Base-by-base conservation (phyloP, 1,284 basidiomycete genomes). In the Cutaneotrichosporon mucoides region DNA sequence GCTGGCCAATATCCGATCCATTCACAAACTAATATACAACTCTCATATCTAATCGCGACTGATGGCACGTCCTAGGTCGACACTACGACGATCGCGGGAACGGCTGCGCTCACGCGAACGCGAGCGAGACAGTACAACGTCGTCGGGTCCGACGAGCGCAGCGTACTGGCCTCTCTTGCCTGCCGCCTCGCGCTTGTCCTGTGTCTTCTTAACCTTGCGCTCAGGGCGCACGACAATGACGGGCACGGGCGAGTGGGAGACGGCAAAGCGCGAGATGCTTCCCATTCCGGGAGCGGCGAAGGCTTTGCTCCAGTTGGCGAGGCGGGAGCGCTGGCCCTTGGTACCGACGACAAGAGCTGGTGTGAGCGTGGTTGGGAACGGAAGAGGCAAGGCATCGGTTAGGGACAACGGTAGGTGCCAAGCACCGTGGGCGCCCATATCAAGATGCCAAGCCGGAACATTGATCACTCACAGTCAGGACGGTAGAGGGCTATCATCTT, bases 401-500 rank as follows among this genome's bases (percentile, higher is more conserved):
- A 12, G 6, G 15, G 15, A 46, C 33, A 34, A 33, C 4, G 36
- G 7, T 8, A 40, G 38, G 12, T 2, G 12, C 38, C 38, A 40
- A 12, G 24, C 24, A 24, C 24, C 24, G 24, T 24, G 24, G 24
- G 24, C 24, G 24, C 24, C 24, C 24, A 24, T 24, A 24, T 24
- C 24, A 24, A 24, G 24, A 24, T 24, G 24, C 24, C 24, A 24
- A 24, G 24, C 24, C 24, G 24, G 24, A 24, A 24, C 24, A 24
- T 24, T 24, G 24, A 24, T 24, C 24, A 70, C 76, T 73, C 53
- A 76, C 76, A 92, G 76, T 99, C 94, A 2, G 95, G 95, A 47
- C 93, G 86, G 73, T 99, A 98, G 42, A 98, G 85, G 2, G 92
- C 90, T 63, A 98, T 95, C 66, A 99, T 85, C 51, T 92, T 87